These are phyloP conservation scores for Neurospora crassa DNA, from an alignment of 2,329 filamentous ascomycete genomes.

Conservation along the genomic window DNA sequence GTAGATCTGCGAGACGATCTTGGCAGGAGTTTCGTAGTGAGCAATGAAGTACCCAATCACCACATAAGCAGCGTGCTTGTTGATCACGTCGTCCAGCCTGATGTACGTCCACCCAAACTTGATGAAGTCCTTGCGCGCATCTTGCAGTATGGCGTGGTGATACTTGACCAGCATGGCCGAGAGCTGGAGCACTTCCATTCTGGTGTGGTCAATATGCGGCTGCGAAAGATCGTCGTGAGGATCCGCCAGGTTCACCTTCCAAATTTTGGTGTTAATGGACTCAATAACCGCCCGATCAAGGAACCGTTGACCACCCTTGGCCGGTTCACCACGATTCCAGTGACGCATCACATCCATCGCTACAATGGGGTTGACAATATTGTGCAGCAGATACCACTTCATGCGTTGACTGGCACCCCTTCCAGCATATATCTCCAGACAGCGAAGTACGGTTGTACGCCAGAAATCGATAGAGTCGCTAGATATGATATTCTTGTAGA, in stretches of 20 bases:
- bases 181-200: slow-evolving; percentile 91
- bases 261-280: slow-evolving; percentile 82
- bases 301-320: slow-evolving; percentile 51
- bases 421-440: slow-evolving; percentile 77
- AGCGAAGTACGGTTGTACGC: slow-evolving; percentile 71
- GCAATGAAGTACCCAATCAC: slow-evolving; percentile 97
- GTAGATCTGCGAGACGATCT: slow-evolving; percentile 94
- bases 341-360: slow-evolving; percentile 91
- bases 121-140: slow-evolving; percentile 93
- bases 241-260: slow-evolving; percentile 81
- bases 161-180: slow-evolving; percentile 95
- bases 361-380: slow-evolving; percentile 91
- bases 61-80: slow-evolving; percentile 96
- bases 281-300: slow-evolving; percentile 85
- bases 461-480: slow-evolving; percentile 81
- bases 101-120: slow-evolving; percentile 99
- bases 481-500: slow-evolving; percentile 77
- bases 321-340: slow-evolving; percentile 51
- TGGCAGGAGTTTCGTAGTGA: slow-evolving; percentile 89
- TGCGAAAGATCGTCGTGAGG: slow-evolving; percentile 74
- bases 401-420: slow-evolving; percentile 75
- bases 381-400: slow-evolving; percentile 85
- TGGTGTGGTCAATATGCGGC: slow-evolving; percentile 84
- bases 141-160: slow-evolving; percentile 76
- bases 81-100: slow-evolving; percentile 95